Percentiles rank a stretch among this genome's conserved stretches.
These are phyloP conservation scores for Calonectria montana DNA, from an alignment of 2,329 filamentous ascomycete genomes.

Conservation along the genomic window DNA sequence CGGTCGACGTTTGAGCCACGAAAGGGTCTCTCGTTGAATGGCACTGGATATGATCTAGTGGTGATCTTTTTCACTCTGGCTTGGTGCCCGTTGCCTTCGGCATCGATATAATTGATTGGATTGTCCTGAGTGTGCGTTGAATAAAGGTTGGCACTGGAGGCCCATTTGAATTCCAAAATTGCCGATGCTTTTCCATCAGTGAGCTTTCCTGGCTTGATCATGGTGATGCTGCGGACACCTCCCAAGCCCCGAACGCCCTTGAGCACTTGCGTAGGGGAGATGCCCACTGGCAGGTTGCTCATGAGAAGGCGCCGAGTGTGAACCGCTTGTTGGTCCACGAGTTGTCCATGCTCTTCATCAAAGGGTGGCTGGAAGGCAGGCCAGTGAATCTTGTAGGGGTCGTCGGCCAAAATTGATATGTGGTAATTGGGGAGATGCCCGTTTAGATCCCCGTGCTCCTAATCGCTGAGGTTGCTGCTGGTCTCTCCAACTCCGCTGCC, in stretches of 20 bases:
- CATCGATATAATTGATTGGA: conserved; percentile 1
- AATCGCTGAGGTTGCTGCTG: not conserved
- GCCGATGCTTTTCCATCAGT: not conserved
- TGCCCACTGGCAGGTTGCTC: conserved; percentile 29
- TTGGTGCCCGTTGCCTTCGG: not conserved
- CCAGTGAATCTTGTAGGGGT: not conserved
- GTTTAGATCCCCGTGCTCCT: not conserved
- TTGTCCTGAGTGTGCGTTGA: rapidly evolving
- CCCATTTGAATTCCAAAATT: conserved; percentile 35
- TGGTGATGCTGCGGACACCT: conserved; percentile 17
- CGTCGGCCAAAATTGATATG: not conserved
- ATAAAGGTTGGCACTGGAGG: not conserved
- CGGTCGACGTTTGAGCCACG: not conserved
- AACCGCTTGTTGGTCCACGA: not conserved
- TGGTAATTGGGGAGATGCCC: not conserved
- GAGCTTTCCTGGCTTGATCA: conserved; percentile 5
- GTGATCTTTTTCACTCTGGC: not conserved
- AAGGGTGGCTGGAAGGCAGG: not conserved
- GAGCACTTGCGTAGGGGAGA: conserved; percentile 30
- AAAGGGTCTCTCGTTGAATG: rapidly evolving
- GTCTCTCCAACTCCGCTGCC: not conserved
- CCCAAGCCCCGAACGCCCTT: conserved; percentile 30
- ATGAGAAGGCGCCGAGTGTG: conserved; percentile 40
- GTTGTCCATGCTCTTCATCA: not conserved
- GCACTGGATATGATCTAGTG: not conserved